Conservation (phyloP, 805 yeast species). For the Starmerella tilneyi region DNA sequence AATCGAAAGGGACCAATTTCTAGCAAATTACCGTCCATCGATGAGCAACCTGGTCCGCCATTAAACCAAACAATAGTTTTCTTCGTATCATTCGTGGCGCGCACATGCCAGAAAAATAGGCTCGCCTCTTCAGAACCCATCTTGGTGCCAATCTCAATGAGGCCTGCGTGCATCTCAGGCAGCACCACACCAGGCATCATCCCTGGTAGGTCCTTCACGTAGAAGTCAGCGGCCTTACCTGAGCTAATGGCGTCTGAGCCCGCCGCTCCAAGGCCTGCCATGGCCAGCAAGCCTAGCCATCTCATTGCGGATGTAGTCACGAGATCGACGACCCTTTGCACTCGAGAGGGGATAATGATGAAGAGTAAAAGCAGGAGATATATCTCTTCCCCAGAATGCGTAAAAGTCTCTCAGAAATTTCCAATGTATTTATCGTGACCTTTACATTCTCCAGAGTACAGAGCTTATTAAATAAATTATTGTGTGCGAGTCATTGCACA, state of each 20-base stretch:
- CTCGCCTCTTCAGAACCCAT: conserved; percentile 37
- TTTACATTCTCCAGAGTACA: too few relatives aligned
- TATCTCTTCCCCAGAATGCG: too few relatives aligned
- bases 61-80: conserved; percentile 67
- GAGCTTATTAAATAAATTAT: not conserved
- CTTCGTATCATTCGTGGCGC: conserved; percentile 28
- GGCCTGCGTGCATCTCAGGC: conserved; percentile 47
- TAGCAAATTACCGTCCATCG: conserved; percentile 93
- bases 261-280: not conserved
- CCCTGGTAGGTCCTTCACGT: conserved; percentile 31
- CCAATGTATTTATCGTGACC: too few relatives aligned
- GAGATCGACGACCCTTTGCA: not conserved
- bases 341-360: not conserved
- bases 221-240: conserved; percentile 21
- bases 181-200: conserved; percentile 22
- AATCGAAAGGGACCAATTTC: conserved; percentile 85
- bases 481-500: not conserved
- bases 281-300: not conserved
- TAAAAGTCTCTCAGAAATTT: too few relatives aligned
- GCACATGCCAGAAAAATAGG: conserved; percentile 71
- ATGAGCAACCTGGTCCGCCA: conserved; percentile 98
- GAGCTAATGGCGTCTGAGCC: conserved; percentile 7
- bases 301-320: conserved; percentile 1
- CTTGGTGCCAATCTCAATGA: conserved; percentile 45
- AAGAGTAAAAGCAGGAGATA: not conserved